Percentiles rank a stretch among this genome's conserved stretches.
phyloP scores from a whole-genome alignment of 2,329 filamentous ascomycete genomes.

The Ceratocystis papillata region DNA sequence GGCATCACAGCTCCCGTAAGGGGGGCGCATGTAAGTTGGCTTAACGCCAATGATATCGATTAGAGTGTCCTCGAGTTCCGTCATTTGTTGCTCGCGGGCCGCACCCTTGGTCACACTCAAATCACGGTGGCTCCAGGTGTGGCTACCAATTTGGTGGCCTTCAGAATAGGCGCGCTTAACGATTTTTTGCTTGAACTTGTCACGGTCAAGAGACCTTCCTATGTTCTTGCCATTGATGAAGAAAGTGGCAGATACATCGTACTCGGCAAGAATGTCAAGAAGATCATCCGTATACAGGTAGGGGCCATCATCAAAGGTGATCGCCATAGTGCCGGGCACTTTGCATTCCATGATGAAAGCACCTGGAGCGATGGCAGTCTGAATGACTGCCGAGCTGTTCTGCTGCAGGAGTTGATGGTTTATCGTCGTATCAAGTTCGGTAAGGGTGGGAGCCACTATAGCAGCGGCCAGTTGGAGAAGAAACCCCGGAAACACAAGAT shows the following conservation, averaged over 20 bases:
- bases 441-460: constrained; percentile 8
- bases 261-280: constrained; percentile 33
- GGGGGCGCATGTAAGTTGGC: constrained; percentile 38
- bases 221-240: constrained; percentile 33
- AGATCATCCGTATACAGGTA: constrained; percentile 35
- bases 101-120: constrained; percentile 33
- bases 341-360: constrained; percentile 28
- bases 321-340: constrained; percentile 33
- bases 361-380: constrained; percentile 14
- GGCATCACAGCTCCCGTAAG: constrained; percentile 36
- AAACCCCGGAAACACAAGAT: constrained; percentile 7
- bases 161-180: constrained; percentile 40
- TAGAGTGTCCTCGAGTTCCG: constrained; percentile 38
- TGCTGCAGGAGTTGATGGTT: not conserved
- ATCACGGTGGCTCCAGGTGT: constrained; percentile 40
- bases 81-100: constrained; percentile 34
- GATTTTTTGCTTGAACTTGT: constrained; percentile 23
- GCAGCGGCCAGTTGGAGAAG: constrained; percentile 9
- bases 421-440: constrained; percentile 2
- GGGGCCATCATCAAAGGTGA: constrained; percentile 42
- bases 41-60: constrained; percentile 35
- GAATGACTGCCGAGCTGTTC: constrained; percentile 1
- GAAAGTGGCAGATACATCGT: constrained; percentile 33
- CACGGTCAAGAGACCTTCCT: constrained; percentile 27
- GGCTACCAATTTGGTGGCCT: constrained; percentile 51